Base-by-base conservation (phyloP, 495 filamentous ascomycete species). In the Trichoderma gamsii region DNA sequence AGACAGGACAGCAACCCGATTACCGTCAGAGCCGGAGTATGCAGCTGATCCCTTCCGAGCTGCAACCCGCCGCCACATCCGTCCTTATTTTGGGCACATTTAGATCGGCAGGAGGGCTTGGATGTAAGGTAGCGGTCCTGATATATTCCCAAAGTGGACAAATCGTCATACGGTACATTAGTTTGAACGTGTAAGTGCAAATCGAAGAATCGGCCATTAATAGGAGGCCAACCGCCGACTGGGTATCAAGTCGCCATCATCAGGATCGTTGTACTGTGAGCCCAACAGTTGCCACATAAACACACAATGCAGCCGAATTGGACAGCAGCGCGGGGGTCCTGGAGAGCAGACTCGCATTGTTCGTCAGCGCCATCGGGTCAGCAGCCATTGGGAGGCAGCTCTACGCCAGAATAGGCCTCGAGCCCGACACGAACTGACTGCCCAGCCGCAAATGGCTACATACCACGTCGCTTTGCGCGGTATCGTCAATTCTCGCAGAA, bases 401-500 rank as follows among this genome's bases (percentile, higher is more conserved):
- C 56, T 61, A 61, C 56, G 23, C 27, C 27, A 32, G 23, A 61
- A 61, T 32, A 61, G 56, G 56, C 56, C 15, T 16, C 27, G 56
- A 61, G 56, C 56, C 56, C 56, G 56, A 61, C 56, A 61, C 25
- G 23, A 32, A 18, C 56, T 15, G 56, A 18, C 56, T 15, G 56
- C 44, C 44, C 44, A 61, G 25, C 23, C 23, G 9, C 23, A 61
- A 12, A 29, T 49, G 44, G 44, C 44, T 49, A 49, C 35, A n/a
- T 52, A 61, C 56, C 56, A 29, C 56, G 56, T 61, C 56, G 56
- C 56, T 61, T 61, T 61, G 23, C 56, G 56, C 56, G 56, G 56
- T 61, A 15, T 25, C 9, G 15, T 56, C 51, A 11, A 25, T 23
- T 25, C 27, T 21, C 23, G 23, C n/a, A 18, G 18, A 12, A 59